These are phyloP conservation scores for Eucalyptus erythrocorys DNA, from an alignment of 345 rosid species.

Conservation along the genomic window DNA sequence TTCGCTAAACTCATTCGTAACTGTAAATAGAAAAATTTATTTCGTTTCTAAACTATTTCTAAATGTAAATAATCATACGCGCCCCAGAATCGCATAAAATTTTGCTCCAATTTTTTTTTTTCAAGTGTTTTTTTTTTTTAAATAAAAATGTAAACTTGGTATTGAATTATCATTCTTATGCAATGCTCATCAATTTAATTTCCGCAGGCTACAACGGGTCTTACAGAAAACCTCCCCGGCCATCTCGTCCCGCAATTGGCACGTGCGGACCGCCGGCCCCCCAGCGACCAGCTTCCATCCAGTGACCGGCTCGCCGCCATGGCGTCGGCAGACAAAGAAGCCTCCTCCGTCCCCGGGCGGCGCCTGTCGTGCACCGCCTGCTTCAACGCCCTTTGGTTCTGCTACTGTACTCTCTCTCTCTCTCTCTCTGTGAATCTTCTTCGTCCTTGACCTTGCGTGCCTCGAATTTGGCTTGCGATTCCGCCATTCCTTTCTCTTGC, in stretches of 20 bases:
- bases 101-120: no score
- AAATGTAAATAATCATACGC: no score
- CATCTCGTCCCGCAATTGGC: not conserved
- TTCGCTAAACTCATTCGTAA: no score
- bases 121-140: no score
- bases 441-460: not conserved
- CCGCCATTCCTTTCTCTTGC: not conserved
- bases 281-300: not conserved
- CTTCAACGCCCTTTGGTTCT: conserved; percentile 86
- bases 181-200: no score
- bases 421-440: not conserved
- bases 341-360: conserved; percentile 10
- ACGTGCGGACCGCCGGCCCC: not conserved
- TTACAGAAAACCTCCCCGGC: not conserved
- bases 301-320: not conserved
- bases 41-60: no score
- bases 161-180: no score
- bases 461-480: not conserved
- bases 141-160: no score
- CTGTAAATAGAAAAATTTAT: no score
- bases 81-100: no score
- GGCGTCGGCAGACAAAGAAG: conserved; percentile 27
- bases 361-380: conserved; percentile 37
- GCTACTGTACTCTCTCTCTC: conserved; percentile 34
- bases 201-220: not conserved